phyloP scores from a whole-genome alignment of 768 basidiomycete genomes.

The Solioccasus polychromus region DNA sequence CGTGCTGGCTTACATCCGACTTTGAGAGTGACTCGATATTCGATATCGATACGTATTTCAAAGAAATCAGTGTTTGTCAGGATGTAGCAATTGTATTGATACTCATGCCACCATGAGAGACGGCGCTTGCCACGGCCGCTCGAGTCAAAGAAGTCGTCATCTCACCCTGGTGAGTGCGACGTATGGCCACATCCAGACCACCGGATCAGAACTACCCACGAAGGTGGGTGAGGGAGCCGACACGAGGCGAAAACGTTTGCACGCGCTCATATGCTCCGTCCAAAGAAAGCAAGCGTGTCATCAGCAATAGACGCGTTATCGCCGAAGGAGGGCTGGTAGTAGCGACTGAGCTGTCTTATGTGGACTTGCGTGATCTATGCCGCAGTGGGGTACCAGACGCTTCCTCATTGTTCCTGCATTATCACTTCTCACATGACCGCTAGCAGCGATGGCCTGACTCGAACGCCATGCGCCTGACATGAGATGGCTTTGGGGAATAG shows the following conservation, averaged over 20 bases:
- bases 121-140: neutral
- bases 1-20: neutral
- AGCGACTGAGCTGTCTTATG: constrained; percentile 17
- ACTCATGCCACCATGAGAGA: too few relatives aligned
- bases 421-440: constrained; percentile 1
- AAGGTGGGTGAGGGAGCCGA: neutral
- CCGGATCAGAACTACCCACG: constrained; percentile 16
- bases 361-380: too few relatives aligned
- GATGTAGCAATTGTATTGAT: too few relatives aligned
- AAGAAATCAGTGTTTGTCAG: too few relatives aligned
- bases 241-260: constrained; percentile 17
- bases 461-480: neutral
- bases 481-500: neutral
- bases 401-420: constrained; percentile 20
- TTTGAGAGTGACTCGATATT: neutral
- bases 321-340: constrained; percentile 10
- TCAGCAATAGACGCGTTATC: constrained; percentile 11
- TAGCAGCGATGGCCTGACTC: constrained; percentile 2
- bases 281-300: constrained; percentile 2
- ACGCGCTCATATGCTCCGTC: neutral
- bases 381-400: too few relatives aligned
- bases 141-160: constrained; percentile 21
- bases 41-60: too few relatives aligned
- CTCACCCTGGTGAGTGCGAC: constrained; percentile 4
- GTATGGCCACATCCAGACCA: constrained; percentile 3